Conservation (phyloP, 2,329 filamentous ascomycete species). For the Graphilbum ipis-grandicollis region DNA sequence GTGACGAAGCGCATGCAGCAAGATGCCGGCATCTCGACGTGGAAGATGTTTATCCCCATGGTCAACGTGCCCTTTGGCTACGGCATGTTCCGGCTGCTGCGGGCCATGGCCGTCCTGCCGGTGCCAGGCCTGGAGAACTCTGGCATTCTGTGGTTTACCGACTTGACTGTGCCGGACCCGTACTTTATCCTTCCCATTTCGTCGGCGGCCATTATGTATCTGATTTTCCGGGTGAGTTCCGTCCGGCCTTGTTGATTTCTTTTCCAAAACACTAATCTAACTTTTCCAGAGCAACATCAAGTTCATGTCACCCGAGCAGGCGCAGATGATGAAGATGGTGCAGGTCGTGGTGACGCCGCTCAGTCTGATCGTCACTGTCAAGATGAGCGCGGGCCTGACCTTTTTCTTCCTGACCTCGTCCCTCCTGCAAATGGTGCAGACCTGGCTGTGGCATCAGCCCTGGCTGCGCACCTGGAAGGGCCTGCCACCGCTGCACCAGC, state of each 20-base stretch:
- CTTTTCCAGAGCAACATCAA: conserved; percentile 12
- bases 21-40: conserved; percentile 33
- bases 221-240: conserved; percentile 37
- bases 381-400: conserved; percentile 33
- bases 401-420: conserved; percentile 39
- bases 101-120: conserved; percentile 58
- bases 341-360: conserved; percentile 17
- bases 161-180: conserved; percentile 64
- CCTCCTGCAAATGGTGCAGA: conserved; percentile 22
- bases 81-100: conserved; percentile 63
- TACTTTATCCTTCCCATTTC: conserved; percentile 54
- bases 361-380: conserved; percentile 25
- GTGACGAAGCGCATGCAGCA: conserved; percentile 33
- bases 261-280: neutral
- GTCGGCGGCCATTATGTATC: conserved; percentile 37
- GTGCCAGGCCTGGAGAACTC: conserved; percentile 62
- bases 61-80: conserved; percentile 52
- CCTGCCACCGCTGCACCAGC: conserved; percentile 16
- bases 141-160: conserved; percentile 59
- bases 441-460: conserved; percentile 22
- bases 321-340: conserved; percentile 17
- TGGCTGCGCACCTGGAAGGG: conserved; percentile 20
- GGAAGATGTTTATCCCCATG: conserved; percentile 35
- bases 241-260: neutral
- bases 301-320: conserved; percentile 16